Base-by-base conservation (phyloP, 176 grass and related monocot species). In the Musa itinerans region DNA sequence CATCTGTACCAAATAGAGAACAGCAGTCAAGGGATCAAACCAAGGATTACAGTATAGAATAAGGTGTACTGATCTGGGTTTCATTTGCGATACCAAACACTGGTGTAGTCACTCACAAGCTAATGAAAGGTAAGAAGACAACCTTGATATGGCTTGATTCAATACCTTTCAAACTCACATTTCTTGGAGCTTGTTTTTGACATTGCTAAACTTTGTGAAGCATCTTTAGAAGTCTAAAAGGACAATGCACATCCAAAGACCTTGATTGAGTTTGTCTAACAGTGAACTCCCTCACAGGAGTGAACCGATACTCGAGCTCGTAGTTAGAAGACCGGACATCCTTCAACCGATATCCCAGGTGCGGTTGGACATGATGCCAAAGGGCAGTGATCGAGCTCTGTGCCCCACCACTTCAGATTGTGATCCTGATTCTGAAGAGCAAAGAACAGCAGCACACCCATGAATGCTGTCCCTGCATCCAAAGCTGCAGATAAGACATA, bases 391-490 rank as follows among this genome's bases (percentile, higher is more conserved):
- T 99, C 95, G 29, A 99, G 85, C 78, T 89, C 86, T 2, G 95
- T 94, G 19, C 95, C 95, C 95, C 95, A 99, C 95, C 95, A 99
- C 49, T 87, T 83, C 79, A 99, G 78, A 48, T 99, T 89, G 13
- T 81, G 86, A 80, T 89, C 81, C 21, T 85, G 84, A 75, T 99
- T 99, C 80, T 99, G 95, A 12, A 99, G 91, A 69, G 90, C 88
- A 73, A 99, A 94, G 88, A 99, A 99, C 74, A 99, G 83, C 65
- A 99, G 90, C 80, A 99, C 95, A 5, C 90, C 95, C 95, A 99
- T 99, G 84, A 94, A 99, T 3, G 95, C 95, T 0, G 95, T 99
- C 50, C 95, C 95, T 1, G 95, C 95, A 78, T 99, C 95, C 59
- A 99, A 83, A 75, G 95, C 95, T 26, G 95, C 95, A 11, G 95